Base-by-base conservation (phyloP, 148 eudicot species). In the Nepenthes gracilis region DNA sequence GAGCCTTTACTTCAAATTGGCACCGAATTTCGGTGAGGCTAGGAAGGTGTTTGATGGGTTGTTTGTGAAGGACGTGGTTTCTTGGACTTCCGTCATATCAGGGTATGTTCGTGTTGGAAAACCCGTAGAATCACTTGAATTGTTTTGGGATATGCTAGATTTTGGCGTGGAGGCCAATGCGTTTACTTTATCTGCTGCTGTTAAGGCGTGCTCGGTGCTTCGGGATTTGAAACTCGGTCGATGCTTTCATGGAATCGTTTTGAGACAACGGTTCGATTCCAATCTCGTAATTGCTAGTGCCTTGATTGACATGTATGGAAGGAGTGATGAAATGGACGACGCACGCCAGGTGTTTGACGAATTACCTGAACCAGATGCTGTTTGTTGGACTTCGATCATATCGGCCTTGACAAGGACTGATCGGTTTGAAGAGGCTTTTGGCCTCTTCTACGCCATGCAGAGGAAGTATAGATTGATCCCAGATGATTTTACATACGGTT, bases 71-170 rank as follows among this genome's bases (percentile, higher is more conserved):
- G 95, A 90, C 72, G 95, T 79, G 40, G 76, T 90, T 45, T 80
- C 97, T 4, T 90, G 97, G 95, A 80, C 88, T 47, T 90, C 91
- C 13, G 83, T 90, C 84, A 71, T 87, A 9, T 80, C 92, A 12
- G 89, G 82, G 32, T 87, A 68, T 73, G 72, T 81, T 53, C 79
- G 84, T 43, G 76, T 69, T 9, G 81, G 80, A 1, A 74, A 68
- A 50, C 81, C 91, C 2, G 9, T 35, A 11, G 58, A 65, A 48
- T 55, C 92, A 13, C 64, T 90, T 35, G 61, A 55, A 9, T 65
- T 72, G 64, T 90, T 77, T 64, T 23, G 64, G 64, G 82, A 79
- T 33, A 90, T 87, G 95, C n/a, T 85, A 73, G 70, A 45, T 36
- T 55, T 6, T 57, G 87, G 84, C n/a, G 63, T 83, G 64, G 78